A percentile compares a stretch with the other conserved stretches of the same genome.
These are phyloP conservation scores for Tylopilus vinaceipallidus DNA, from an alignment of 768 basidiomycete species.

Conservation along the genomic window DNA sequence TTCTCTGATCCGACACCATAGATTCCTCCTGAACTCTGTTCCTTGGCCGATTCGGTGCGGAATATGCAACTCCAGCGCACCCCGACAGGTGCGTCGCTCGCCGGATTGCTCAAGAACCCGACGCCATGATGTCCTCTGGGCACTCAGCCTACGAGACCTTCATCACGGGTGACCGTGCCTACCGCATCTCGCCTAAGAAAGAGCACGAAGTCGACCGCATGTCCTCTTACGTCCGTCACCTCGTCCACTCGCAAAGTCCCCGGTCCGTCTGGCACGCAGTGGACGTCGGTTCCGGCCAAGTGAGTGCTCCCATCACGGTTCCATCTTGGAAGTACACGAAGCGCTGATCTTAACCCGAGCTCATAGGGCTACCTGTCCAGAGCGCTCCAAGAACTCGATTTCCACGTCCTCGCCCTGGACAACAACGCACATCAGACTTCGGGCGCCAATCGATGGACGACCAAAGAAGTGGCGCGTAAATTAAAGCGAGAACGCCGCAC, in stretches of 20 bases:
- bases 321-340: too few relatives aligned
- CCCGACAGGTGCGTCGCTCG: slow-evolving; percentile 12
- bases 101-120: neutral
- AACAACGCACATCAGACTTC: slow-evolving; percentile 54
- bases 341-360: slow-evolving; percentile 1
- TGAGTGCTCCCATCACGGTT: slow-evolving; percentile 23
- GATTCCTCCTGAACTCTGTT: slow-evolving; percentile 24
- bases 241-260: slow-evolving; percentile 30
- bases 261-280: slow-evolving; percentile 46
- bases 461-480: slow-evolving; percentile 20
- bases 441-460: slow-evolving; percentile 52
- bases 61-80: slow-evolving; percentile 27
- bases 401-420: slow-evolving; percentile 67
- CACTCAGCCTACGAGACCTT: slow-evolving; percentile 7
- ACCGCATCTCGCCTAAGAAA: slow-evolving; percentile 77
- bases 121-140: neutral
- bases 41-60: slow-evolving; percentile 24
- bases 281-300: slow-evolving; percentile 75
- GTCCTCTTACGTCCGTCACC: slow-evolving; percentile 47
- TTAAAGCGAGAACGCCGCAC: slow-evolving; percentile 10
- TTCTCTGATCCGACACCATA: slow-evolving; percentile 1
- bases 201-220: slow-evolving; percentile 68
- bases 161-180: slow-evolving; percentile 8
- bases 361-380: slow-evolving; percentile 64
- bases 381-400: slow-evolving; percentile 32